Conservation (phyloP, 2,329 filamentous ascomycete genomes). For the Hypoxylon rubiginosum region DNA sequence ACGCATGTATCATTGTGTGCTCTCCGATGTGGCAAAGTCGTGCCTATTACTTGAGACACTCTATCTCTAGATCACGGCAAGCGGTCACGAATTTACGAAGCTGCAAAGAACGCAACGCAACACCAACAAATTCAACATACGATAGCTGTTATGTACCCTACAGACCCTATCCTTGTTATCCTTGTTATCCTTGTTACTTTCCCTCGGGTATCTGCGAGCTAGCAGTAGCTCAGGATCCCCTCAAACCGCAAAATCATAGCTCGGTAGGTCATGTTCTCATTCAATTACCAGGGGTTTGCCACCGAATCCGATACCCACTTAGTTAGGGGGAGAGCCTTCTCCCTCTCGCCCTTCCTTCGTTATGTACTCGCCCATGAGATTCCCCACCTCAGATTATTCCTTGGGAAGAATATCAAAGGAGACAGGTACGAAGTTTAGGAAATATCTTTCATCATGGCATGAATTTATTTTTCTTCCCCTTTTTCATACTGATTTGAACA, state of each 20-base stretch:
- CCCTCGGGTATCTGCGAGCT: background rate
- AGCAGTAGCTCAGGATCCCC: too few relatives aligned
- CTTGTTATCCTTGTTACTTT: background rate
- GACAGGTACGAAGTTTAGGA: background rate
- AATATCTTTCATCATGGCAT: background rate
- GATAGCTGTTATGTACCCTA: too few relatives aligned
- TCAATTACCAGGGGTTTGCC: slow-evolving; percentile 20
- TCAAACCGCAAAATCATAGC: background rate
- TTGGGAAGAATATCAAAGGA: background rate
- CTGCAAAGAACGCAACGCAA: too few relatives aligned
- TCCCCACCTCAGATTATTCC: background rate
- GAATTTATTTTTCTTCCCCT: background rate
- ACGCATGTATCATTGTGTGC: too few relatives aligned
- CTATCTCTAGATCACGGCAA: too few relatives aligned
- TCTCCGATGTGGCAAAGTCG: too few relatives aligned
- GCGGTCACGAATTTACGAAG: too few relatives aligned
- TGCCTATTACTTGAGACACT: too few relatives aligned
- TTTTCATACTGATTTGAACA: background rate
- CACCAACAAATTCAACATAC: too few relatives aligned
- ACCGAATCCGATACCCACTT: slow-evolving; percentile 9
- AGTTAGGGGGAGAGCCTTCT: background rate
- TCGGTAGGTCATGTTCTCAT: slow-evolving; percentile 19
- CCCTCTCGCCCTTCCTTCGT: background rate
- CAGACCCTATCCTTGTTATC: background rate
- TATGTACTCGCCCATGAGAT: background rate